phyloP scores from a whole-genome alignment of 2,329 filamentous ascomycete genomes.

The Talaromyces amestolkiae region DNA sequence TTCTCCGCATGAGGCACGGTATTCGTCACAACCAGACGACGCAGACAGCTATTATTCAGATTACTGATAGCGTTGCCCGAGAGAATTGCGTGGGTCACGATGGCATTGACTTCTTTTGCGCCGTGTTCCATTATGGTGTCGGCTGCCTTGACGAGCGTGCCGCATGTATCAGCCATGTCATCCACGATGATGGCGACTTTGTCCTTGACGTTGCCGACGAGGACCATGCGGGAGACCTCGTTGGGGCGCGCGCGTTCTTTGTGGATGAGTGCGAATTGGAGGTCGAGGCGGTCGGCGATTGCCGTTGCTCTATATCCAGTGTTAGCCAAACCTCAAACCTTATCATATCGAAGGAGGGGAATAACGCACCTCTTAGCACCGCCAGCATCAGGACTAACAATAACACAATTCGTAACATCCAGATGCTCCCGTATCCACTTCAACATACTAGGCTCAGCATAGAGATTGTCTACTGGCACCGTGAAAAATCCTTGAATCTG shows the following conservation, averaged over 20 bases:
- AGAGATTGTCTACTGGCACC: constrained; percentile 74
- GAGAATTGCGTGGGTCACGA: constrained; percentile 91
- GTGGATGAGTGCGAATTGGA: constrained; percentile 91
- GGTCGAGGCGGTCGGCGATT: constrained; percentile 86
- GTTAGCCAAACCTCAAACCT: not conserved
- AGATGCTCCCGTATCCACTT: constrained; percentile 90
- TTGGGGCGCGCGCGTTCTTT: constrained; percentile 92
- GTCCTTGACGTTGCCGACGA: constrained; percentile 90
- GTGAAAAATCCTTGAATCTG: constrained; percentile 98
- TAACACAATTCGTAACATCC: constrained; percentile 77
- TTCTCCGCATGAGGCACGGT: constrained; percentile 80
- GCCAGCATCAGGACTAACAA: constrained; percentile 91
- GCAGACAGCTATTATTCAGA: constrained; percentile 73
- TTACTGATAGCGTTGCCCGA: constrained; percentile 85
- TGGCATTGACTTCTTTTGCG: constrained; percentile 83
- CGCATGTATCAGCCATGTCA: constrained; percentile 96
- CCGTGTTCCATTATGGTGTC: constrained; percentile 83
- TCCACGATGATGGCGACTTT: constrained; percentile 95
- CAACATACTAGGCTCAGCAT: constrained; percentile 88
- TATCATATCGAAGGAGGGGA: not conserved
- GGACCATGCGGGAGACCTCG: constrained; percentile 87
- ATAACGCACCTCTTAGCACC: constrained; percentile 74
- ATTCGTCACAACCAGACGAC: constrained; percentile 84
- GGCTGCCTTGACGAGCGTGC: constrained; percentile 83
- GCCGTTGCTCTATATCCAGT: constrained; percentile 66